Evolutionary conservation across 1,284 basidiomycete species (phyloP), one percentile per base, ranked within the genome.

Genomic region (Ceratobasidium sp.): DNA sequence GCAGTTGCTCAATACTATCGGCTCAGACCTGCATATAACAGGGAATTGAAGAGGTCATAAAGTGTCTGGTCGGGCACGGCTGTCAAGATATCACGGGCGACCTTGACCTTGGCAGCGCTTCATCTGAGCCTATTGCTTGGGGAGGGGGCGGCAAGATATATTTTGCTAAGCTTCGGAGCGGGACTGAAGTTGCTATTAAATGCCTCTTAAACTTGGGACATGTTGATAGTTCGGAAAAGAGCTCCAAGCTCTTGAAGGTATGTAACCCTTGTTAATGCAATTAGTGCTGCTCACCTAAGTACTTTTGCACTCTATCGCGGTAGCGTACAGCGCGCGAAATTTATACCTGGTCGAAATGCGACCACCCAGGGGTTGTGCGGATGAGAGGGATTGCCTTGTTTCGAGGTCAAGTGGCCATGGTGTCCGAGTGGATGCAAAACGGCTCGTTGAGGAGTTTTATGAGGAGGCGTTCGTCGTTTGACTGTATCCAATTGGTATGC

Each of bases 331-430:
- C 73, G 10, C 40, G 52, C 26, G 73, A 76, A 40, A 44, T 76
- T 28, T 67, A 76, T 48, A 28, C 64, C 2, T 76, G 73, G 73
- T 76, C 73, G 1, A 76, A 76, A 33, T 76, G 73, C 40, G 38
- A 57, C 28, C 62, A 76, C 23, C 50, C 64, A 0, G 54, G 50
- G 5, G 33, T 76, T 28, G 50, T 76, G 20, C 62, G 15, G 28
- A 23, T 66, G 1, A 28, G 40, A 3, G 73, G 73, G 17, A 66
- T 76, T 20, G 73, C 52, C 9, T n/a, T 10, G n/a, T 28, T 66
- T 42, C 23, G 40, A 17, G 64, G 42, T 33, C 23, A 42, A 17
- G 42, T 76, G 3, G 62, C 64, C 7, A 23, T 76, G 5, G 33
- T 76, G 23, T 59, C 74, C 15, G 52, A 33, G 10, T 76, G 62